A percentile compares a stretch with the other conserved stretches of the same genome.
phyloP scores from a whole-genome alignment of 345 rosid genomes.

The Kandelia obovata region DNA sequence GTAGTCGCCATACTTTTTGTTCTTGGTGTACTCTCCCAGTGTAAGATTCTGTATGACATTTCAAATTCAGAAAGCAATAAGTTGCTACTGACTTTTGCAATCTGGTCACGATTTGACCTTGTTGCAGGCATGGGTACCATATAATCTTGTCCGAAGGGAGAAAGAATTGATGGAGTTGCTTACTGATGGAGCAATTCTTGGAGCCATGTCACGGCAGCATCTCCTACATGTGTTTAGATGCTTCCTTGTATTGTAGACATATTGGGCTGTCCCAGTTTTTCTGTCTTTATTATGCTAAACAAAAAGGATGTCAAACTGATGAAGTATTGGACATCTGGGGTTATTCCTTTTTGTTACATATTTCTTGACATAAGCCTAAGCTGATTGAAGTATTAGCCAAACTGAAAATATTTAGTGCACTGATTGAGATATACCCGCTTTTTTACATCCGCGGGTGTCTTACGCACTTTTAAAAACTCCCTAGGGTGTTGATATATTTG shows the following conservation, averaged over 20 bases:
- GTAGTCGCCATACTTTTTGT: background rate
- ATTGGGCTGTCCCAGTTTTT: background rate
- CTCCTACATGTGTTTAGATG: background rate
- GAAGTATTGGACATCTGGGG: background rate
- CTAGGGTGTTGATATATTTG: too few relatives aligned
- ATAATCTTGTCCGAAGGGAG: conserved; percentile 78
- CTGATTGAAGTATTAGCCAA: background rate
- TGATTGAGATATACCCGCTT: too few relatives aligned
- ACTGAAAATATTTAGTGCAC: background rate
- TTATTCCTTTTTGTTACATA: background rate
- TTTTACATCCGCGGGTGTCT: too few relatives aligned
- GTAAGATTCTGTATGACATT: background rate
- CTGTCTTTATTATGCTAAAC: background rate
- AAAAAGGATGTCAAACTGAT: background rate
- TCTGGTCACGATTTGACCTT: background rate
- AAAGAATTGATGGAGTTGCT: conserved; percentile 56
- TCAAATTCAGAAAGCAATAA: background rate
- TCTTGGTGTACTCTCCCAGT: background rate
- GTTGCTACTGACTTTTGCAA: background rate
- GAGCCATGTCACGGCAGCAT: background rate
- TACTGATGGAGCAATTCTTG: background rate
- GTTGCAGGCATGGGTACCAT: conserved; percentile 89
- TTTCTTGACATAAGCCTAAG: background rate
- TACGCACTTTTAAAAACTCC: too few relatives aligned
- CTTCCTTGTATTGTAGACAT: background rate